Evolutionary conservation across 345 rosid genomes (phyloP).

Genomic region (Schrenkiella parvula): DNA sequence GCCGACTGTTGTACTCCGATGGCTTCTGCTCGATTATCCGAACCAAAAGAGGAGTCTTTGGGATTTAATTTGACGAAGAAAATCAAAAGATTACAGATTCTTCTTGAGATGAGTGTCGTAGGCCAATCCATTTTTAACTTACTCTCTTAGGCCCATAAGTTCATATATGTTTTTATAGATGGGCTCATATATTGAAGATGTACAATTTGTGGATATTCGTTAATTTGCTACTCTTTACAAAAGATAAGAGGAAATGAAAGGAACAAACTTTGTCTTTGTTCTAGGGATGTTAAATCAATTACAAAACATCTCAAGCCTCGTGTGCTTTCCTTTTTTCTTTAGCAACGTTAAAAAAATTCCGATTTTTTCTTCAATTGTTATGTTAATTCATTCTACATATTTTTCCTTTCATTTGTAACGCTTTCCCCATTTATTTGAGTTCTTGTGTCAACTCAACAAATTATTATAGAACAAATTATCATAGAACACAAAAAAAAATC

Average conservation of each 20-base stretch:
- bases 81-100: conserved; percentile 31
- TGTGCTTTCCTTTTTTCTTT: no score
- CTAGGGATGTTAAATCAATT: background rate
- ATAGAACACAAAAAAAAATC: no score
- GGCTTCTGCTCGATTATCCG: no score
- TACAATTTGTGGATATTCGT: background rate
- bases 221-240: background rate
- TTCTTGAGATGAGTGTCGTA: conserved; percentile 18
- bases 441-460: no score
- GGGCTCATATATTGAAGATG: background rate
- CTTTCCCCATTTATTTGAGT: no score
- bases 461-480: no score
- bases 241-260: background rate
- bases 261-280: background rate
- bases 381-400: no score
- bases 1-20: no score
- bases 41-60: background rate
- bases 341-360: no score
- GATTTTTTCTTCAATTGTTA: no score
- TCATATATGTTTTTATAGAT: background rate
- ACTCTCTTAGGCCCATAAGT: conserved; percentile 18
- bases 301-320: no score
- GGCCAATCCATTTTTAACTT: conserved; percentile 24
- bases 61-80: conserved; percentile 16
- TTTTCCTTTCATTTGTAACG: no score